A percentile compares a stretch with the other conserved stretches of the same genome.
Conservation (phyloP, 768 basidiomycete genomes). For the Mycena filopes region DNA sequence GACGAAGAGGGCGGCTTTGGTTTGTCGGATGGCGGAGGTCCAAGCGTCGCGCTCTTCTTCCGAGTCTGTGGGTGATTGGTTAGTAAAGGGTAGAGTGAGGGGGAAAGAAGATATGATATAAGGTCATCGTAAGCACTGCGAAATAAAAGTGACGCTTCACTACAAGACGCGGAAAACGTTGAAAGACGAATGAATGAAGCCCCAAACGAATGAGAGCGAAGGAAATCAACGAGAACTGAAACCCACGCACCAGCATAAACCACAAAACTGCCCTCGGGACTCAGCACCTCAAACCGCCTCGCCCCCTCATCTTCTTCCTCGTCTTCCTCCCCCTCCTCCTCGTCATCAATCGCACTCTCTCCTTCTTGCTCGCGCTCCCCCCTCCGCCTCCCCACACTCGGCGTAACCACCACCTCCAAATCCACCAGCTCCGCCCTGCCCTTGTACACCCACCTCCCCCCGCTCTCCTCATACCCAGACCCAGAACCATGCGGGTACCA, state of each 20-base stretch:
- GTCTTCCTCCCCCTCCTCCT: too few relatives aligned
- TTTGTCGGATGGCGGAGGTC: constrained; percentile 72
- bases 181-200: too few relatives aligned
- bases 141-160: too few relatives aligned
- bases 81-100: background rate
- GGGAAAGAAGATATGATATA: too few relatives aligned
- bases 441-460: constrained; percentile 76
- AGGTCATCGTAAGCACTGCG: too few relatives aligned
- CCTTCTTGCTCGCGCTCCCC: constrained; percentile 53
- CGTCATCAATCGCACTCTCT: too few relatives aligned
- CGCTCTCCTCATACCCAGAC: constrained; percentile 56
- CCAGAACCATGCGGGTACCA: too few relatives aligned
- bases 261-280: constrained; percentile 82
- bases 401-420: constrained; percentile 74
- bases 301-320: too few relatives aligned
- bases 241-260: constrained; percentile 69
- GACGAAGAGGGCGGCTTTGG: constrained; percentile 77
- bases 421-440: constrained; percentile 78
- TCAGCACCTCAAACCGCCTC: constrained; percentile 72
- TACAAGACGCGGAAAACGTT: too few relatives aligned
- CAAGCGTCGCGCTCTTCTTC: constrained; percentile 72
- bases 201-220: constrained; percentile 13
- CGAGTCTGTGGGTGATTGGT: constrained; percentile 48
- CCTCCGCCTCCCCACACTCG: constrained; percentile 57
- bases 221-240: background rate